Base-by-base conservation (phyloP, 768 basidiomycete species). In the Panellus pusillus region DNA sequence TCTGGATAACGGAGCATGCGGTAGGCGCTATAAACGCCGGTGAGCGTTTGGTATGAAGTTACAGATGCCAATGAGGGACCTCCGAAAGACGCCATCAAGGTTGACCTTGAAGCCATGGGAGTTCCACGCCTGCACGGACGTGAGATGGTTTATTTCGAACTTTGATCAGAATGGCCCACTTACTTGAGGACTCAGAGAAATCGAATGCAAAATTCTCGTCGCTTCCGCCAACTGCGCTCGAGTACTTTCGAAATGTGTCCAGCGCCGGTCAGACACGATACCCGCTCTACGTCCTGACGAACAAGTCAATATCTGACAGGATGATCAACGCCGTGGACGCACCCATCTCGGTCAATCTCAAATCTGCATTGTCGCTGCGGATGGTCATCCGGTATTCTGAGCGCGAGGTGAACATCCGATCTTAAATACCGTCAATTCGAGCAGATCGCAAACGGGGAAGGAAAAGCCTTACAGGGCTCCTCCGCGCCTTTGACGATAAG, bases 381-480 rank as follows among this genome's bases (percentile, higher is more conserved):
- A 95, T 79, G 0, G 86, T 86, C 83, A 96, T 86, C 19, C 93
- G 83, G 65, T 93, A 96, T 63, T 96, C 93, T 14, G 89, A 91
- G 35, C 93, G 79, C 14, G 89, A 89, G 0, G 93, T 95, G 68
- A 96, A 95, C 91, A 95, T 94, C 24, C 93, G 88, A 61, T 95
- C 91, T 93, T 24, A 6, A 17, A 3, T 9, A 27, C 17, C 1
- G 15, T 41, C 9, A 52, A 20, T n/a, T 56, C 17, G 64, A 39
- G 36, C 24, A 52, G 6, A 45, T 32, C 45, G 9, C 48, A 20
- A 56, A 37, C 6, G 38, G 45, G 32, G 32, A 35, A 18, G 7
- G 29, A 13, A 12, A 20, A 38, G 15, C 52, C 85, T 35, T 65
- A 93, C 92, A 96, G 44, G 93, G 93, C 65, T 96, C 93, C 64